Evolutionary conservation across 805 yeast species (phyloP), one percentile per base, ranked within the genome.

Genomic region (Sugiyamaella floridensis): DNA sequence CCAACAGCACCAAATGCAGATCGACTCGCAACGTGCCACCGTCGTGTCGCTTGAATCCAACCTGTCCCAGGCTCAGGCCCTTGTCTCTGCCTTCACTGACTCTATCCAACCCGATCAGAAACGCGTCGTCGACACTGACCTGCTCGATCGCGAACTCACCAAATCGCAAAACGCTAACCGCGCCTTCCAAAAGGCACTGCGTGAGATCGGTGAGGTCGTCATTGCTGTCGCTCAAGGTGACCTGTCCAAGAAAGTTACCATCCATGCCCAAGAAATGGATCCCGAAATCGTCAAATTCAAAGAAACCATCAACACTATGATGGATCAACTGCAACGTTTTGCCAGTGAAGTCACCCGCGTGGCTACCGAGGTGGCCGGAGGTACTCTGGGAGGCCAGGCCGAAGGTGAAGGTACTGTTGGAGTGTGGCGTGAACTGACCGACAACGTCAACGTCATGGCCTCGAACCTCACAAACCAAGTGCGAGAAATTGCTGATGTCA

Each of bases 211-310:
- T 26, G 85, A 87, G 40, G 95, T 88, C 18, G 90, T 88, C 18
- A 84, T 86, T 41, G 86, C 92, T 14, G 96, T 88, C 20, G 93
- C 95, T 16, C 84, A 82, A 78, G 96, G 96, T 48, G 95, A 88
- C 63, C 74, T 88, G 60, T 80, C 89, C 29, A 86, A 86, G 61
- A 86, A 86, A 64, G 95, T 87, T 26, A 82, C 79, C 53, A 78
- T 86, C 53, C 88, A 84, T 64, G 76, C 80, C 22, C 81, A 78
- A 43, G 90, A 85, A 64, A 74, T 79, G 53, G 89, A 86, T 66
- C 89, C 93, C 1, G 92, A 85, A 64, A 86, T 87, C 56, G 74
- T 82, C 53, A 84, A 83, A 64, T 88, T 87, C 63, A 87, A 88
- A 66, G 80, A 81, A 52, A 84, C 93, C 7, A 86, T 88, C 63